Evolutionary conservation across 371 early-diverging fungal genomes (phyloP).

Genomic region (Mucor sp.): DNA sequence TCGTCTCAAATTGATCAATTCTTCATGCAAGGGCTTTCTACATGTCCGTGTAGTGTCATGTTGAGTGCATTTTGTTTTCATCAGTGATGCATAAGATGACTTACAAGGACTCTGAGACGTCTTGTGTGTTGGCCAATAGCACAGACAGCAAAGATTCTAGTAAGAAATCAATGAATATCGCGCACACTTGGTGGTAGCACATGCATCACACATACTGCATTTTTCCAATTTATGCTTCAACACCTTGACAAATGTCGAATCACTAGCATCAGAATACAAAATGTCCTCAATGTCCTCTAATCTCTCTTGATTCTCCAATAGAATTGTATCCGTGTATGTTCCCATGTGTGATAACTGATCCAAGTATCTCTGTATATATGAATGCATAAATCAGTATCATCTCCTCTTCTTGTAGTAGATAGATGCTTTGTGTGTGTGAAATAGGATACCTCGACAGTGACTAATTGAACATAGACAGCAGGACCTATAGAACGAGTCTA

Average conservation of each 20-base stretch:
- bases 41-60: background rate
- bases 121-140: conserved; percentile 37
- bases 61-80: background rate
- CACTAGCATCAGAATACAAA: conserved; percentile 49
- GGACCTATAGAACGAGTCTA: conserved; percentile 49
- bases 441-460: conserved; percentile 82
- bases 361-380: conserved; percentile 62
- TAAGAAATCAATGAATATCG: background rate
- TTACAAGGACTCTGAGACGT: conserved; percentile 49
- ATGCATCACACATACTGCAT: conserved; percentile 48
- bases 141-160: conserved; percentile 8
- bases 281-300: conserved; percentile 63
- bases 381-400: conserved; percentile 6
- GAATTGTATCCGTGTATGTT: conserved; percentile 64
- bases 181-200: background rate
- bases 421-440: too few relatives aligned
- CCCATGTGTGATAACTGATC: conserved; percentile 71
- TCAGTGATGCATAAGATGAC: background rate
- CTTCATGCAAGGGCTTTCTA: conserved; percentile 67
- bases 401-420: too few relatives aligned
- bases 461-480: conserved; percentile 78
- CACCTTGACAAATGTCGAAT: conserved; percentile 54
- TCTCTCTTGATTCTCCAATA: conserved; percentile 63
- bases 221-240: conserved; percentile 57
- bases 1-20: conserved; percentile 65